phyloP scores from a whole-genome alignment of 169 alveolate genomes.

The Cyclospora cayetanensis region DNA sequence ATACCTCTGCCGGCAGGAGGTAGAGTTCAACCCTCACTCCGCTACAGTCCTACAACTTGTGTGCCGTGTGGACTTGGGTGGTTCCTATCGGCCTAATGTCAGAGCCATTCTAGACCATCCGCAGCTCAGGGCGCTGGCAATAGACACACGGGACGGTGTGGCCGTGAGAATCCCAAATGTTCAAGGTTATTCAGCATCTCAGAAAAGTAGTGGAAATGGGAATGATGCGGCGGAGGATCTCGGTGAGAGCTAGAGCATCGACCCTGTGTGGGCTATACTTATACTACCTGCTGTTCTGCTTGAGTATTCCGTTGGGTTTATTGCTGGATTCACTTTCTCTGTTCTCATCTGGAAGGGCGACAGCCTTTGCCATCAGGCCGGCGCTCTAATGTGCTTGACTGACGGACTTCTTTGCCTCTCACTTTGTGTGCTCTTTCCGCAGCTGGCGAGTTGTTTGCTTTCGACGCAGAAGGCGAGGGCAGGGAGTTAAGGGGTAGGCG shows the following conservation, averaged over 20 bases:
- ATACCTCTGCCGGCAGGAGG: slow-evolving; percentile 23
- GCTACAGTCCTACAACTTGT: slow-evolving; percentile 58
- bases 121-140: slow-evolving; percentile 14
- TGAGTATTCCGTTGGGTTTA: neutral
- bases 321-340: neutral
- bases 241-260: neutral
- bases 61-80: slow-evolving; percentile 64
- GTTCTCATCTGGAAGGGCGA: too few species aligned
- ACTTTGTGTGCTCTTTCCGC: neutral
- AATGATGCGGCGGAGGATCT: neutral
- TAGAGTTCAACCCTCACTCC: slow-evolving; percentile 46
- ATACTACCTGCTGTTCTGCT: neutral
- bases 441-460: slow-evolving; percentile 53
- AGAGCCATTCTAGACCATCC: slow-evolving; percentile 11
- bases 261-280: neutral
- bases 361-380: too few species aligned
- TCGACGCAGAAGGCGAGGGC: neutral
- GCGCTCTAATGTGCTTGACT: too few species aligned
- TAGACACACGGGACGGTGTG: slow-evolving; percentile 60
- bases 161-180: slow-evolving; percentile 34
- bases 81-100: slow-evolving; percentile 41
- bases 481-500: slow-evolving; percentile 9
- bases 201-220: neutral
- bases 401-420: too few species aligned
- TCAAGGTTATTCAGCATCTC: neutral